phyloP scores from a whole-genome alignment of 2,329 filamentous ascomycete species.

The Hypoxylon sp. region DNA sequence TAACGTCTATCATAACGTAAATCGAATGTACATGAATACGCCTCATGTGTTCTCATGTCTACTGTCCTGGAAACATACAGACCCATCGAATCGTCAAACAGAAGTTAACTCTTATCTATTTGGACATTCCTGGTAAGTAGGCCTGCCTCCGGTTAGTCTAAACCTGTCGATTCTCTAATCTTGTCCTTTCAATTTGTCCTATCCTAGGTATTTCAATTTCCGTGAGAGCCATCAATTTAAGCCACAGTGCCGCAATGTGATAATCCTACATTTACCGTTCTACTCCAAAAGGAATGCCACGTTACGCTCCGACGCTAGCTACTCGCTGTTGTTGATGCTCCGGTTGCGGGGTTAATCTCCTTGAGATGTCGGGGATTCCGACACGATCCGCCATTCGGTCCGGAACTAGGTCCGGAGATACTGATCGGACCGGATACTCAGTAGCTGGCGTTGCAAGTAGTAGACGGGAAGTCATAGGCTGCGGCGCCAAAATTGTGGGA shows the following conservation, averaged over 20 bases:
- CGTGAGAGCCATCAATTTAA: constrained; percentile 19
- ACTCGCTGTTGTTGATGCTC: constrained; percentile 50
- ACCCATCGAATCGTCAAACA: constrained; percentile 14
- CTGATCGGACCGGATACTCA: constrained; percentile 69
- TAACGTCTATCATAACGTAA: constrained; percentile 33
- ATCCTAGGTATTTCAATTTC: constrained; percentile 22
- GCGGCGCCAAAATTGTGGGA: constrained; percentile 66
- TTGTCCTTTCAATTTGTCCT: constrained; percentile 17
- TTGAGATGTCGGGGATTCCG: constrained; percentile 62
- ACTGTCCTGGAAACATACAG: constrained; percentile 8
- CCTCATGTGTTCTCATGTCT: constrained; percentile 5
- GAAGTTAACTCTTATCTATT: constrained; percentile 27
- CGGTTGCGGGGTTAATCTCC: constrained; percentile 54
- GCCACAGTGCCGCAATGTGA: constrained; percentile 8
- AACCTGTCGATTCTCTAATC: constrained; percentile 18
- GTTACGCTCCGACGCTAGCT: constrained; percentile 53
- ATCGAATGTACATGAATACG: constrained; percentile 13
- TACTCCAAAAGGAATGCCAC: neutral
- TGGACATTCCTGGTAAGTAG: constrained; percentile 10
- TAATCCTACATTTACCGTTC: constrained; percentile 20
- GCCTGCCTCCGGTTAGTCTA: constrained; percentile 20
- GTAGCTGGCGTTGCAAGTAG: constrained; percentile 69
- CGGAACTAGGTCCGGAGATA: constrained; percentile 72
- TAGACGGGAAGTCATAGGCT: constrained; percentile 70
- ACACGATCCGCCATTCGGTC: constrained; percentile 74